These are phyloP conservation scores for Yamadazyma dendronema DNA, from an alignment of 1,139 yeast genomes.

Conservation along the genomic window DNA sequence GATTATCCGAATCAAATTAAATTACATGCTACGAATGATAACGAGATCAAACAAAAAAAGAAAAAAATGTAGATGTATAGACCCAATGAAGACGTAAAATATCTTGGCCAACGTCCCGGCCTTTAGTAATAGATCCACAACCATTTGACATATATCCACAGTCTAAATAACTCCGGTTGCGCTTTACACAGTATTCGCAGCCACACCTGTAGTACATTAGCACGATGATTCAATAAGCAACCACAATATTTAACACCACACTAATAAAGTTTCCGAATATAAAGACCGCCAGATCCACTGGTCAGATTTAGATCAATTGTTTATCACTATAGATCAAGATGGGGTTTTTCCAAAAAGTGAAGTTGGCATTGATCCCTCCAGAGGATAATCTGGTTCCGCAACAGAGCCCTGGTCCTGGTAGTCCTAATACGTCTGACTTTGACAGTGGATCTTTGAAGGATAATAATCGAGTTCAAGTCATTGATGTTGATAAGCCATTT, in stretches of 20 bases:
- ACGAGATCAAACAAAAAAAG: slow-evolving; percentile 80
- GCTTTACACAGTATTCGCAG: too few species aligned
- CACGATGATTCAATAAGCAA: background rate
- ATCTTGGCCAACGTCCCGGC: background rate
- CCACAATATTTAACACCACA: background rate
- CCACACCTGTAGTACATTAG: background rate
- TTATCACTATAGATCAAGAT: too few species aligned
- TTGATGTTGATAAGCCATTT: slow-evolving; percentile 16
- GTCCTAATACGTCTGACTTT: background rate
- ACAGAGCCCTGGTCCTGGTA: background rate
- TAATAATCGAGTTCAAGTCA: slow-evolving; percentile 43
- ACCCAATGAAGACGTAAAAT: background rate
- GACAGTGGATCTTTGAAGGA: background rate
- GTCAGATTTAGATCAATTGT: too few species aligned
- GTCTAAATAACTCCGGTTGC: too few species aligned
- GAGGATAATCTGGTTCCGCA: background rate
- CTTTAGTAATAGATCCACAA: too few species aligned
- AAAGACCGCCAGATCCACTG: too few species aligned
- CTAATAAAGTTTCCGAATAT: too few species aligned
- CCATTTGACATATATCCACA: too few species aligned
- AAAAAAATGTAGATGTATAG: slow-evolving; percentile 21
- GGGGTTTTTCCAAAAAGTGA: background rate
- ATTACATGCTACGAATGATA: slow-evolving; percentile 82
- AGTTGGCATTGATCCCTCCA: background rate
- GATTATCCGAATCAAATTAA: slow-evolving; percentile 75